A percentile compares a stretch with the other conserved stretches of the same genome.
These are phyloP conservation scores for Zoysia matrella DNA, from an alignment of 202 grass and related monocot species.

Conservation along the genomic window DNA sequence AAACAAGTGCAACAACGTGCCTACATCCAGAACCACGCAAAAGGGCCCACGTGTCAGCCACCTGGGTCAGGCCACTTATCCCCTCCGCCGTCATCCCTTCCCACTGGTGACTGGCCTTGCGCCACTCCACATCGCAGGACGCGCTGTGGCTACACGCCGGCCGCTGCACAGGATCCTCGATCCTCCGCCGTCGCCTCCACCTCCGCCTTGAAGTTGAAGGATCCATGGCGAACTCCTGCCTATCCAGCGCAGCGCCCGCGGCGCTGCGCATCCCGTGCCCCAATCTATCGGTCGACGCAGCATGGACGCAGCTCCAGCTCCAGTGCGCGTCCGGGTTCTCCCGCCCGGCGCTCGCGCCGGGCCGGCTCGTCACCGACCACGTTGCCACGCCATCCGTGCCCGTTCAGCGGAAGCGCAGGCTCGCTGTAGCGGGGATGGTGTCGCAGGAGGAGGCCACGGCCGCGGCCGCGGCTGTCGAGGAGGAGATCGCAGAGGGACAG, in stretches of 20 bases:
- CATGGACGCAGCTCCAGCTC: conserved; percentile 18
- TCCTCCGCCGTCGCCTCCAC: conserved; percentile 12
- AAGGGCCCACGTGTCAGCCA: conserved; percentile 37
- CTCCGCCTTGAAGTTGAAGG: neutral
- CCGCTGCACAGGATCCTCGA: neutral
- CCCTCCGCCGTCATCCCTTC: conserved; percentile 26
- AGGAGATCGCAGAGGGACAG: neutral
- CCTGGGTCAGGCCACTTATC: conserved; percentile 15
- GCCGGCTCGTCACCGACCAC: conserved; percentile 22
- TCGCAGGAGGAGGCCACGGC: conserved; percentile 64
- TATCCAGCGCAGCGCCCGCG: conserved; percentile 47
- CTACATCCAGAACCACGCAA: neutral
- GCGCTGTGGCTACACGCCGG: neutral
- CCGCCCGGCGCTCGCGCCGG: conserved; percentile 33
- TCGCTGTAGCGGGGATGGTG: conserved; percentile 37
- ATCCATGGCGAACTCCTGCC: conserved; percentile 49
- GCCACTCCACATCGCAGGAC: conserved; percentile 44
- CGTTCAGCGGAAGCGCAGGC: conserved; percentile 6
- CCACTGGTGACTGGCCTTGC: neutral
- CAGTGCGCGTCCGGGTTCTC: conserved; percentile 29
- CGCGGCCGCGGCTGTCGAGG: conserved; percentile 38
- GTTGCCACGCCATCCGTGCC: neutral
- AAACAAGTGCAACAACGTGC: neutral
- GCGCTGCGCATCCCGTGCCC: conserved; percentile 26
- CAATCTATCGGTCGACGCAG: conserved; percentile 19